Base-by-base conservation (phyloP, 148 eudicot species). In the Chenopodium berlandieri region DNA sequence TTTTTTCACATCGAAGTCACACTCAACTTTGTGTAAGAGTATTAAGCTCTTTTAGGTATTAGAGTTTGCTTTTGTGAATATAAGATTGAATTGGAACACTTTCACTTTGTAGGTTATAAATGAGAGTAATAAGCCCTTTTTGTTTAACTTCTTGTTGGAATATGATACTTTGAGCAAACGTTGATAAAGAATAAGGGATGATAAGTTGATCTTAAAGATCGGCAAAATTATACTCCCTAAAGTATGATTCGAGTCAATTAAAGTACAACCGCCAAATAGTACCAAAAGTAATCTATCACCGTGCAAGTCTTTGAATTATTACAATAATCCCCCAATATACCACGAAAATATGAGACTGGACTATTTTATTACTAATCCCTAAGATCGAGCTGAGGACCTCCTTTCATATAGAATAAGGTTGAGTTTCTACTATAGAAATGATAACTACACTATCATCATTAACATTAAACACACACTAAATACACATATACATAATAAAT, bases 1-100 rank as follows among this genome's bases (percentile, higher is more conserved):
- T 40, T 46, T 40, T 46, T 46, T 19, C 30, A 72, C 25, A 72
- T 72, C 75, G 9, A 20, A 44, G 75, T 72, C 75, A 72, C 75
- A 46, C 23, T 22, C 31, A n/a, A 44, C 54, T 72, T 72, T 72
- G 52, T 54, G n/a, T 16, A 13, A 48, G 52, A 40, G 52, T 40
- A 40, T 6, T 0, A 72, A 72, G 27, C n/a, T 71, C 50, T 40
- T 16, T 22, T n/a, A 40, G 3, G 30, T 72, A 46, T 31, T 46
- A 4, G 56, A 40, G 3, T 72, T 46, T 22, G 54, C 46, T 31
- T 40, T 32, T 32, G 22, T 69, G 73, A 32, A 32, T 8, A 4
- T 27, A 69, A 31, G 20, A 32, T 31, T 69, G 72, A 31, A 68
- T 13, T 5, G 14, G 63, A 17, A 20, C 20, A 58, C 17, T 58